Conservation (phyloP, 2,329 filamentous ascomycete genomes). For the Diplodia sapinea region DNA sequence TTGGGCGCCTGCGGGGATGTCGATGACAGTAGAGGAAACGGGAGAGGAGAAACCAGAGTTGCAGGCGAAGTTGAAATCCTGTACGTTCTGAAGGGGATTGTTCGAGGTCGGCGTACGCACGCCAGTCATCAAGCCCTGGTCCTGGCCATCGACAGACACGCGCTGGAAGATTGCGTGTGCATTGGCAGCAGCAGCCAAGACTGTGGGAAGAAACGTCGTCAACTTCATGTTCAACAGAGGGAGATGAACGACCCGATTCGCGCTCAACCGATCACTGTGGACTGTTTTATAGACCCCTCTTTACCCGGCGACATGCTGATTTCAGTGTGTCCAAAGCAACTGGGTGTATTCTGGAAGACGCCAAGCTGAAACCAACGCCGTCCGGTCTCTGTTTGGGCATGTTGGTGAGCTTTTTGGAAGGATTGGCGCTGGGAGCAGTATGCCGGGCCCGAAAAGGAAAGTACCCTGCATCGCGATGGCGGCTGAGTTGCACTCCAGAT, state of each 20-base stretch:
- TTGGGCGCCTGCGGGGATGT: conserved; percentile 58
- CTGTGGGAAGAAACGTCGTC: conserved; percentile 32
- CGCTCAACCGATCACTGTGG: neutral
- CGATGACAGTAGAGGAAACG: conserved; percentile 52
- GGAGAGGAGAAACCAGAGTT: conserved; percentile 50
- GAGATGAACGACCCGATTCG: neutral
- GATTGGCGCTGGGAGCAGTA: neutral
- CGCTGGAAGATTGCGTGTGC: conserved; percentile 55
- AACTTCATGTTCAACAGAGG: conserved; percentile 34
- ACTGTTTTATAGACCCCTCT: conserved; percentile 14
- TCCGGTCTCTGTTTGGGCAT: neutral
- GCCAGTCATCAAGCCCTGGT: conserved; percentile 58
- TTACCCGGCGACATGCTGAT: conserved; percentile 3
- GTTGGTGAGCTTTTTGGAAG: neutral
- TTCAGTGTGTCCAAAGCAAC: neutral
- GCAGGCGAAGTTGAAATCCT: conserved; percentile 55
- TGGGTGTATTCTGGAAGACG: neutral
- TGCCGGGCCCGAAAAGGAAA: neutral
- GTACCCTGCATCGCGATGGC: neutral
- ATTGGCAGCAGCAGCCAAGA: conserved; percentile 41
- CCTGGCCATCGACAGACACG: conserved; percentile 56
- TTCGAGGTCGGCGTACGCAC: conserved; percentile 58
- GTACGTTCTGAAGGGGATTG: conserved; percentile 58
- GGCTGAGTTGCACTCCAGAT: neutral
- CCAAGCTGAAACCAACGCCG: neutral